phyloP scores from a whole-genome alignment of 208 protist species.

The Acanthamoeba healyi region DNA sequence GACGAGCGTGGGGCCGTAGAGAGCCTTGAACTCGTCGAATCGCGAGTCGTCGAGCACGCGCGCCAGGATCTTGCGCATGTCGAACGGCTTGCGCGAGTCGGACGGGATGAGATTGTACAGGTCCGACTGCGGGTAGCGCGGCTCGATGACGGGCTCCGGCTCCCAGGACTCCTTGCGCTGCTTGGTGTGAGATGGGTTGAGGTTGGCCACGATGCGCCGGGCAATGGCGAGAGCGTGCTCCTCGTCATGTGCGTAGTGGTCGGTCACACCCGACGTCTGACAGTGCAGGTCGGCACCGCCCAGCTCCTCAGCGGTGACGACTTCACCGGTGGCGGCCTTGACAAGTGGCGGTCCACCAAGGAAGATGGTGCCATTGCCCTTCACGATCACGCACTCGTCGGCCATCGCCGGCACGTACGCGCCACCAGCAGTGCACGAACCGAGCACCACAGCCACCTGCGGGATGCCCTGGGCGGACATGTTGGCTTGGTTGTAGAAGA shows the following conservation, averaged over 20 bases:
- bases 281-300: conserved; percentile 96
- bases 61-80: conserved; percentile 87
- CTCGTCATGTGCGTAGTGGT: conserved; percentile 94
- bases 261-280: conserved; percentile 93
- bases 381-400: conserved; percentile 96
- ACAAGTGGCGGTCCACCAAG: conserved; percentile 96
- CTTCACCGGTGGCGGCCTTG: conserved; percentile 61
- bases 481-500: conserved; percentile 98
- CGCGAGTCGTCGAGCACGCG: conserved; percentile 95
- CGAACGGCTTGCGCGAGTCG: conserved; percentile 52
- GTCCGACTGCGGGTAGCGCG: not conserved
- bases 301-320: conserved; percentile 80
- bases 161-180: too few relatives aligned
- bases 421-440: conserved; percentile 97
- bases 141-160: too few relatives aligned
- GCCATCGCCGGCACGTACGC: conserved; percentile 97
- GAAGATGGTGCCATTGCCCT: conserved; percentile 87
- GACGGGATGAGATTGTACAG: too few relatives aligned
- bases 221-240: conserved; percentile 35
- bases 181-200: conserved; percentile 50
- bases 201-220: conserved; percentile 12
- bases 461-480: conserved; percentile 96
- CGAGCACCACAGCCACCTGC: conserved; percentile 97
- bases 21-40: conserved; percentile 96
- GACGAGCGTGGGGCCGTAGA: conserved; percentile 95